Evolutionary conservation across 495 filamentous ascomycete species (phyloP), one percentile per base, ranked within the genome.

Genomic region (Penicillium alfredii): DNA sequence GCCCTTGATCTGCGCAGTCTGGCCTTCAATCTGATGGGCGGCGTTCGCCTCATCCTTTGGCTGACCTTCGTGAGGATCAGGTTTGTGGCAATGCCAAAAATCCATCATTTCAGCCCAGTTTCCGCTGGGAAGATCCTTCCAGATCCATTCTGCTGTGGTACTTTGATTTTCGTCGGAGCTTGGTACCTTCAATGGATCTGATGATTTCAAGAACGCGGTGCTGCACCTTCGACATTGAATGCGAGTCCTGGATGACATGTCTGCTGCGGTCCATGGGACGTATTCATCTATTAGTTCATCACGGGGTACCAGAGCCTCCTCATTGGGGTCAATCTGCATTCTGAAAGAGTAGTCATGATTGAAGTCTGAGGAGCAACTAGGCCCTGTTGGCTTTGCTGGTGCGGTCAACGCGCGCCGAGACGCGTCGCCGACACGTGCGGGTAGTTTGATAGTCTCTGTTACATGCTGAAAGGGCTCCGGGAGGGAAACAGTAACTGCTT

Each of bases 21-120:
- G 53, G 0, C 56, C 56, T 30, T 70, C 55, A 38, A 33, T 44
- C 38, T 31, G 34, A 6, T 51, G 42, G n/a, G 51, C 43, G 21
- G 41, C 51, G 17, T 43, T 38, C 10, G 56, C 49, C 37, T 63
- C 47, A 17, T 61, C 40, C 17, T 64, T 44, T 12, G 39, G 18
- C 15, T 71, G 45, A n/a, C 49, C 49, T 15, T 60, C 55, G 23
- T 72, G 63, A 4, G 64, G 64, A 37, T 77, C 63, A 27, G 88
- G 92, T 54, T 96, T 97, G 58, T 98, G 92, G 55, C 92, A 99
- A 60, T 99, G 92, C 92, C 92, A 99, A 48, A 96, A 94, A 55
- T 99, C 92, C 92, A 99, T 99, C 93, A 97, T 96, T 60, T 99
- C 92, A 2, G 90, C 92, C 92, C 92, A 99, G 50, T 94, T 92